Base-by-base conservation (phyloP, 2,329 filamentous ascomycete genomes). In the Anthostomella pinea region DNA sequence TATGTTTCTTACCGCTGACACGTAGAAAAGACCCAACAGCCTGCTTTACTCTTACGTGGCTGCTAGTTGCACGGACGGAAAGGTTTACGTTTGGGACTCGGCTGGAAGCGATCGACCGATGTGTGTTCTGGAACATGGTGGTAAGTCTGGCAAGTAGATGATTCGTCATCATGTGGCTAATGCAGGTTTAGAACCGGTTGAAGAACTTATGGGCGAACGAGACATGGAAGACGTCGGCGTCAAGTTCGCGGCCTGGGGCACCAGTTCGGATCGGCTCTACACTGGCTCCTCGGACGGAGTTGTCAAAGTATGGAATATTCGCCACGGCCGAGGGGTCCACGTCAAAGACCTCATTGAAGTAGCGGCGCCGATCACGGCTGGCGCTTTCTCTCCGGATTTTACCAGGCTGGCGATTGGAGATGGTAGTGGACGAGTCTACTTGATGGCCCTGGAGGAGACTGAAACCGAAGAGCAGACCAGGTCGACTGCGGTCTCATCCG, bases 81-180 rank as follows among this genome's bases (percentile, higher is more conserved):
- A 69, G 7, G 73, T 75, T 0, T 83, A 83, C 41, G 67, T 83
- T 2, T 83, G 78, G 77, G 79, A 83, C 42, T 77, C 77, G 2
- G 67, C 71, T 0, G 65, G 62, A 8, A 70, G 68, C n/a, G 75
- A 81, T 45, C 59, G 64, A 23, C 72, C 77, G 0, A 70, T 79
- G 15, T 77, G 81, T 48, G 57, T 72, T 2, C 62, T 83, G 0
- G 46, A 61, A 6, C 79, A 83, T 43, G 77, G 73, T 8, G 58
- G 65, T 60, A 53, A 60, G 23, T 66, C 25, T 62, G 0, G 45
- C 67, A 3, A n/a, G n/a, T n/a, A n/a, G n/a, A 64, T 68, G 9
- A 60, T 64, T 19, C 11, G 5, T 35, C 16, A 16, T 21, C 11
- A 18, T 10, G 15, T 2, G 7, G 33, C 38, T 50, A 39, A 49